Base-by-base conservation (phyloP, 164 flowering plant species). In the Macadamia tetraphylla region DNA sequence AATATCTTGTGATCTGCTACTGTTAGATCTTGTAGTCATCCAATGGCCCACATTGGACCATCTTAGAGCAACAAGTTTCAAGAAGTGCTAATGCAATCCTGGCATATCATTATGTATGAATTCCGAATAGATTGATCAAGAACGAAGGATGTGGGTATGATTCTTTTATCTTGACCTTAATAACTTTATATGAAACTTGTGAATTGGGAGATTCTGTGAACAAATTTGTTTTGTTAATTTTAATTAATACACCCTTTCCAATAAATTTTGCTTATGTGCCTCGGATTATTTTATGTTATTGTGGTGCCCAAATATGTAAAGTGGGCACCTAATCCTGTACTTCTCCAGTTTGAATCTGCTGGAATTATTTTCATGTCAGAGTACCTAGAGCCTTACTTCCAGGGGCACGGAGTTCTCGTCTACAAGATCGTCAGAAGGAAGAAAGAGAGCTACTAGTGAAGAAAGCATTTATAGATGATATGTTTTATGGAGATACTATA, bases 401-500 rank as follows among this genome's bases (percentile, higher is more conserved):
- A 14, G 99, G 97, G 46, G 91, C 79, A 43, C 83, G 98, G 62
- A 87, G 92, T 81, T 95, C 99, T 65, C 97, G 99, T 40, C 75
- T 84, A 60, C 88, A 84, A 79, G 90, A 95, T 80, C 97, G 98
- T 65, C 87, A 74, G 69, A 92, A 83, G 80, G 96, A 91, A 81
- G 97, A 88, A 75, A 83, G 93, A 70, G 99, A 95, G 78, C 67
- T 81, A 44, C 70, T 81, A 40, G 96, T 95, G n/a, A 95, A 92
- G 78, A 84, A 83, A 74, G 93, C 91, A 62, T 95, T 95, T 76
- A 75, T 92, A 65, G 93, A 85, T 66, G 99, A 95, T 73, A 75
- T 95, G 66, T 55, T 83, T 64, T 80, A 73, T 14, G 96, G 89
- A 79, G 88, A 85, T 69, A 69, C 70, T 35, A 71, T 76, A 1